These are phyloP conservation scores for Monilinia fructigena DNA, from an alignment of 2,329 filamentous ascomycete species.

Conservation along the genomic window DNA sequence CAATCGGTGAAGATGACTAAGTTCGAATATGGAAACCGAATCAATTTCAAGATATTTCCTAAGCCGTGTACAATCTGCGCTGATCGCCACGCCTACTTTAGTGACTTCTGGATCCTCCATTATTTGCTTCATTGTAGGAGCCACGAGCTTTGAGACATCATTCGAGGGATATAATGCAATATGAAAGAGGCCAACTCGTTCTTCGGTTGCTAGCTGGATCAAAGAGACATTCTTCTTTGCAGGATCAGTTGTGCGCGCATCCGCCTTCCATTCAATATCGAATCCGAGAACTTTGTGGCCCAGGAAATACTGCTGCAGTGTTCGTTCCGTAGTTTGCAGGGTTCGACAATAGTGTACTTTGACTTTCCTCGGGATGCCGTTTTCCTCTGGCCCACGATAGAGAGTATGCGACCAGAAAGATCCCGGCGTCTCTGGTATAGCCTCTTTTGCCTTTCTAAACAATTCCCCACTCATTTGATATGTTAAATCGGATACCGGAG, in stretches of 20 bases:
- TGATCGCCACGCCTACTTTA: constrained; percentile 77
- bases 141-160: constrained; percentile 56
- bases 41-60: constrained; percentile 64
- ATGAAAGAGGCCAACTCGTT: constrained; percentile 79
- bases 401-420: constrained; percentile 69
- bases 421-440: constrained; percentile 44
- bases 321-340: constrained; percentile 63
- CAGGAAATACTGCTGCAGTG: constrained; percentile 62
- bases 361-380: constrained; percentile 51
- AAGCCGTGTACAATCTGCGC: constrained; percentile 68
- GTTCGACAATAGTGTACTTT: constrained; percentile 76
- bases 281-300: constrained; percentile 75
- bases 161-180: constrained; percentile 60
- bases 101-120: constrained; percentile 68
- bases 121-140: constrained; percentile 67
- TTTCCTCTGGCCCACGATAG: constrained; percentile 55
- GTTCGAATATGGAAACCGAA: constrained; percentile 68
- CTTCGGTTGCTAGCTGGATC: constrained; percentile 77
- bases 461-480: constrained; percentile 50
- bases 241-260: constrained; percentile 47
- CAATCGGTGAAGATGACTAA: constrained; percentile 78
- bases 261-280: constrained; percentile 78
- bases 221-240: constrained; percentile 72
- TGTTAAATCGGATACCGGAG: constrained; percentile 44
- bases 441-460: constrained; percentile 51